Evolutionary conservation across 371 early-diverging fungal genomes (phyloP).

Genomic region (Saksenaea vasiformis): DNA sequence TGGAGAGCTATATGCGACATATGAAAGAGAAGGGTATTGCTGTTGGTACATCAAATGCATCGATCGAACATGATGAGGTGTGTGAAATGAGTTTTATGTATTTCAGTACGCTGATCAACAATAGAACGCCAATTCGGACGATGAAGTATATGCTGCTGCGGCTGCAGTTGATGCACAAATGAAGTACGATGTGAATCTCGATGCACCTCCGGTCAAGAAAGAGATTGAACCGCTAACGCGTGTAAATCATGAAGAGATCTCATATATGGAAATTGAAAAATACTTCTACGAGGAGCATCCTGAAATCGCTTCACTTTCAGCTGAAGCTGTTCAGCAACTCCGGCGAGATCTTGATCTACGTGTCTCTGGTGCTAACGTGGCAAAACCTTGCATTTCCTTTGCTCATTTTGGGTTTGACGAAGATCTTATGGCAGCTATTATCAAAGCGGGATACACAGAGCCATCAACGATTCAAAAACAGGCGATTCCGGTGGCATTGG

Average conservation of each 20-base stretch:
- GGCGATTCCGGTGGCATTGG: conserved; percentile 73
- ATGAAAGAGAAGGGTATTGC: conserved; percentile 77
- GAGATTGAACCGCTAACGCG: conserved; percentile 71
- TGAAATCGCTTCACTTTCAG: conserved; percentile 64
- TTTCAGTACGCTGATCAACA: background rate
- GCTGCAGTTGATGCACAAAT: conserved; percentile 68
- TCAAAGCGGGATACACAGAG: conserved; percentile 63
- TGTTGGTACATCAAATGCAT: conserved; percentile 54
- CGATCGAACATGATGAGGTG: conserved; percentile 56
- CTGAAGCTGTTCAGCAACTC: conserved; percentile 56
- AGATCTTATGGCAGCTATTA: conserved; percentile 64
- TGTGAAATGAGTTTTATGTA: background rate
- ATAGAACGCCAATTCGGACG: conserved; percentile 78
- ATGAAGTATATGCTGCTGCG: conserved; percentile 86
- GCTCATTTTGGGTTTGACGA: conserved; percentile 86
- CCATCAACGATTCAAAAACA: conserved; percentile 86
- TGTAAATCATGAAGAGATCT: conserved; percentile 73
- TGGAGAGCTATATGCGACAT: conserved; percentile 77
- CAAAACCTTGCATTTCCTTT: conserved; percentile 87
- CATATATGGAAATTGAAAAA: conserved; percentile 79
- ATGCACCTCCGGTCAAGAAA: conserved; percentile 27
- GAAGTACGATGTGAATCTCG: conserved; percentile 14
- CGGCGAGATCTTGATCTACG: conserved; percentile 62
- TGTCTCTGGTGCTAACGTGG: conserved; percentile 63
- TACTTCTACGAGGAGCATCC: conserved; percentile 82